Evolutionary conservation across 495 filamentous ascomycete genomes (phyloP).

Genomic region (Xylaria scruposa): DNA sequence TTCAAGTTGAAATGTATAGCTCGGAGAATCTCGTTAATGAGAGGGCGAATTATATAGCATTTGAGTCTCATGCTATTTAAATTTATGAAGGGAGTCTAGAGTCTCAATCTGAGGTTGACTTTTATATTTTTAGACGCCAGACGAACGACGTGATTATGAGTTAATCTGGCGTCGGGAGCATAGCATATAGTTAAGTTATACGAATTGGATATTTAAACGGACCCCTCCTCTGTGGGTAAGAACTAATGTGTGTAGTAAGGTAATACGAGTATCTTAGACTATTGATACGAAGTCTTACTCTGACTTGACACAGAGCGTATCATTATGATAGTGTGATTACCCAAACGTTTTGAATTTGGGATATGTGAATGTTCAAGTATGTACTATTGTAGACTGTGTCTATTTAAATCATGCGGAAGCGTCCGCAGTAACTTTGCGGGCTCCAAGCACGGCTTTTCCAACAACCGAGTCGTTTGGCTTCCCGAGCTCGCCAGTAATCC

Average conservation of each 20-base stretch:
- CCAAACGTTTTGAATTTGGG: background rate
- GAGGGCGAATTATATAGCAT: background rate
- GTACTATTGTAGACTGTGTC: background rate
- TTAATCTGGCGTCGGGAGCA: background rate
- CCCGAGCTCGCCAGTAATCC: constrained; percentile 86
- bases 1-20: background rate
- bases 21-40: background rate
- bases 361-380: background rate
- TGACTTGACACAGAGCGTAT: background rate
- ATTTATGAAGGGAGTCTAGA: background rate
- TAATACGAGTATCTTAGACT: background rate
- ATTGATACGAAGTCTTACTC: background rate
- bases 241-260: background rate
- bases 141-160: background rate
- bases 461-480: constrained; percentile 76
- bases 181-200: background rate
- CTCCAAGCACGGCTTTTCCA: constrained; percentile 77
- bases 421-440: constrained; percentile 34
- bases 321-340: no score
- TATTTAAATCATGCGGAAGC: constrained; percentile 2
- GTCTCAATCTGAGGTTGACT: background rate
- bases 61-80: background rate
- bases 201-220: background rate
- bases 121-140: background rate
- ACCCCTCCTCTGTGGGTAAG: background rate